Evolutionary conservation across 441 rosid genomes (phyloP).

Genomic region (Adansonia rubrostipa): DNA sequence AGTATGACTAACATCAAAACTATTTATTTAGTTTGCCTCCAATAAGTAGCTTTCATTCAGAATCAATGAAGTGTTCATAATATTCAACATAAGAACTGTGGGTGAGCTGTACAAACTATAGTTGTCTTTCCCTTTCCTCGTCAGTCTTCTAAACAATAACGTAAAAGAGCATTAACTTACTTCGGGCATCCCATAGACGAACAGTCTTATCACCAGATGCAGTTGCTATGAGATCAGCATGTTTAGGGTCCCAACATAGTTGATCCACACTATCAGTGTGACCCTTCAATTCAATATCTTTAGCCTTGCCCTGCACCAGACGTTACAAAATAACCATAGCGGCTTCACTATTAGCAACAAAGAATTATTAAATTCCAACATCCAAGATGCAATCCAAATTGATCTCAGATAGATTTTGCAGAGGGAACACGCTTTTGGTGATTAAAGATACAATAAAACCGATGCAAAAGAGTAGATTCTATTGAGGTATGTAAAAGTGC

Average conservation of each 20-base stretch:
- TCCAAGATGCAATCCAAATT: not conserved
- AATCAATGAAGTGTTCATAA: not conserved
- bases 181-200: slow-evolving; percentile 94
- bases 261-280: slow-evolving; percentile 98
- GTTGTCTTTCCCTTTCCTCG: not conserved
- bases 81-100: not conserved
- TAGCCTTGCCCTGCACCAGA: slow-evolving; percentile 69
- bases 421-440: not conserved
- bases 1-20: not conserved
- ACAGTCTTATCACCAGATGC: slow-evolving; percentile 99
- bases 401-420: slow-evolving; percentile 1
- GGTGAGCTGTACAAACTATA: not conserved
- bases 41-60: not conserved
- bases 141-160: slow-evolving; percentile 3
- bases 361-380: slow-evolving; percentile 8
- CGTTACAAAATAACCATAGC: not conserved
- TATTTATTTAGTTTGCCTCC: not conserved
- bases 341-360: slow-evolving; percentile 12
- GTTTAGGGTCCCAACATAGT: slow-evolving; percentile 97
- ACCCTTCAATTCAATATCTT: slow-evolving; percentile 90
- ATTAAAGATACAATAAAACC: not conserved
- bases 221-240: slow-evolving; percentile 89
- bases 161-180: slow-evolving; percentile 47
- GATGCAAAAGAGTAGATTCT: not conserved
- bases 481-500: not conserved